These are phyloP conservation scores for Salix viminalis DNA, from an alignment of 345 rosid genomes.

Conservation along the genomic window DNA sequence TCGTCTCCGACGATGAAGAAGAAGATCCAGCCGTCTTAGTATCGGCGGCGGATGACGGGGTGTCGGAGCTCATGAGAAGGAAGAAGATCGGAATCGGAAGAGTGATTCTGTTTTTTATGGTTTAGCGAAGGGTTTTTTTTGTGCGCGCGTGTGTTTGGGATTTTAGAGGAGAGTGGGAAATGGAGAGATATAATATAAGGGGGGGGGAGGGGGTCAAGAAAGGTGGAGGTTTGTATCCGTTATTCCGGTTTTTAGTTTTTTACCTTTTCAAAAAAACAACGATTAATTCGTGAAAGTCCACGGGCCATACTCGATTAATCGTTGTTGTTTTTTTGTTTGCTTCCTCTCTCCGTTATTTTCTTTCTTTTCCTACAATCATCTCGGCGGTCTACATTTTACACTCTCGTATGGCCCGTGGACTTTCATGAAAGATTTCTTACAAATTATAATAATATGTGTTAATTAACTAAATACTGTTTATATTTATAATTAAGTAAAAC, in stretches of 20 bases:
- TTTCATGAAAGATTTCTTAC: too few species aligned
- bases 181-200: background rate
- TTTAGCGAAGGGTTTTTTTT: background rate
- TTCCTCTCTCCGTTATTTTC: too few species aligned
- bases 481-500: too few species aligned
- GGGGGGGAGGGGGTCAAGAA: background rate
- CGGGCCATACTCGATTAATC: too few species aligned
- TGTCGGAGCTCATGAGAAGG: conserved; percentile 48
- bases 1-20: conserved; percentile 23
- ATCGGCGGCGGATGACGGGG: conserved; percentile 34
- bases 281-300: too few species aligned
- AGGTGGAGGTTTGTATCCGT: conserved; percentile 7
- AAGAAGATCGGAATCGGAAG: conserved; percentile 11
- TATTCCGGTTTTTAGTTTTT: conserved; percentile 16
- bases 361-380: too few species aligned
- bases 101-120: background rate
- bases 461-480: too few species aligned
- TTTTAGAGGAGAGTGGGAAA: background rate
- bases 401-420: too few species aligned
- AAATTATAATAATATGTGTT: too few species aligned
- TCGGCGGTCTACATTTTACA: too few species aligned
- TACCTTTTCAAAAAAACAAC: conserved; percentile 12
- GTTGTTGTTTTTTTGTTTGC: too few species aligned
- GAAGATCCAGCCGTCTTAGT: conserved; percentile 16
- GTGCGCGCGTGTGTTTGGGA: background rate